Base-by-base conservation (phyloP, 225 moss, liverwort and hornwort species). In the Pseudoscleropodium purum region DNA sequence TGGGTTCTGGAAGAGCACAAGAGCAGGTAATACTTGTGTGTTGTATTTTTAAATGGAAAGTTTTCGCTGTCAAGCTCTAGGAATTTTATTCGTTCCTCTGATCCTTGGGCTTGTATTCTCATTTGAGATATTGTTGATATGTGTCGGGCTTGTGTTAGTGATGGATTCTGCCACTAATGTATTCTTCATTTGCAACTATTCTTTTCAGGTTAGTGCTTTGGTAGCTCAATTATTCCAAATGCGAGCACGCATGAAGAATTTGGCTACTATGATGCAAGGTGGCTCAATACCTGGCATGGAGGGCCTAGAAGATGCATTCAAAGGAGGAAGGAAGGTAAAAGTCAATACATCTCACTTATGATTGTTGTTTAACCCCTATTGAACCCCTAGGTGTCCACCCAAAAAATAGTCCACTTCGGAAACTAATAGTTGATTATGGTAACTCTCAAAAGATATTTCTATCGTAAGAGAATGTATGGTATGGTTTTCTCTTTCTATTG, bases 181-280 rank as follows among this genome's bases (percentile, higher is more conserved):
- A 45, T 75, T 62, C 68, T 75, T 75, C 25, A 33, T 87, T 83
- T 41, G 33, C 41, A 37, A 41, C 73, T 89, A 8, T 79, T 29
- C 41, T 87, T 81, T 92, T 90, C 96, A 98, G 94, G 99, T 97
- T 54, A 99, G 99, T 91, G 95, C 96, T 90, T 94, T 99, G 27
- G 96, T 99, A 84, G 95, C 99, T 64, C 99, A 99, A 81, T 90
- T 99, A 41, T 99, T 96, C 86, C 97, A 99, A 91, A 99, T 99
- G 99, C 96, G 97, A 81, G 97, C 95, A 60, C 95, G 96, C 47
- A 99, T 99, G 99, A 96, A 99, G 94, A 99, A 94, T 77, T 81
- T 99, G 90, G 95, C 99, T 52, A 85, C 87, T 41, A 97, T 99
- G 94, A 92, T 99, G 93, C 96, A 95, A 95, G 97, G 99, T 82